Evolutionary conservation across 176 grass and related monocot species (phyloP).

Genomic region (Echinochloa phyllopogon): DNA sequence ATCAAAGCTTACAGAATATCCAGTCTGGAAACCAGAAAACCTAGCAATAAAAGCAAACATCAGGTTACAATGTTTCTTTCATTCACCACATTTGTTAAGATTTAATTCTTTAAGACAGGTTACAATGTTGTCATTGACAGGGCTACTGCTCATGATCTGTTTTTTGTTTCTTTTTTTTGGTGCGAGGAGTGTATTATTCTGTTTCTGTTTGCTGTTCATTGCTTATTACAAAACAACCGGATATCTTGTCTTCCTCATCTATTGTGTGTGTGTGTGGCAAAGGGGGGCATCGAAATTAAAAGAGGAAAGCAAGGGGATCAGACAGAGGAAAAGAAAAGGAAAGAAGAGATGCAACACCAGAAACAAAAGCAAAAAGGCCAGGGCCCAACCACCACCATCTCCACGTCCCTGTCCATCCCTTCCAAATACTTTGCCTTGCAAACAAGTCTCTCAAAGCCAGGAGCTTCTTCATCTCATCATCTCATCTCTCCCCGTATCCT

Average conservation of each 20-base stretch:
- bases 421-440: slow-evolving; percentile 64
- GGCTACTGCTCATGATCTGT: background rate
- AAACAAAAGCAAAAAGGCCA: slow-evolving; percentile 53
- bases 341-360: slow-evolving; percentile 46
- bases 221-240: background rate
- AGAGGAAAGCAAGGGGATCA: slow-evolving; percentile 45
- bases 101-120: background rate
- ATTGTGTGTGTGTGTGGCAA: slow-evolving; percentile 6
- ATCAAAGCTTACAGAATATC: slow-evolving; percentile 10
- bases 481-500: slow-evolving; percentile 43
- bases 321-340: slow-evolving; percentile 49
- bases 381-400: slow-evolving; percentile 45
- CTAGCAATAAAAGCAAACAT: slow-evolving; percentile 19
- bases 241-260: slow-evolving; percentile 30
- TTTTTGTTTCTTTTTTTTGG: background rate
- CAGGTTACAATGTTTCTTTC: background rate
- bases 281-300: slow-evolving; percentile 33
- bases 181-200: background rate
- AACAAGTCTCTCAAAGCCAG: slow-evolving; percentile 39
- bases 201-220: background rate
- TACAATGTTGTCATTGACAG: too few species aligned
- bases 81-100: slow-evolving; percentile 15
- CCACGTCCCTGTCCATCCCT: background rate
- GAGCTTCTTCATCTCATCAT: slow-evolving; percentile 39
- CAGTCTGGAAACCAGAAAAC: background rate